Evolutionary conservation across 2,329 filamentous ascomycete genomes (phyloP), one percentile per base, ranked within the genome.

Genomic region (Colletotrichum truncatum): DNA sequence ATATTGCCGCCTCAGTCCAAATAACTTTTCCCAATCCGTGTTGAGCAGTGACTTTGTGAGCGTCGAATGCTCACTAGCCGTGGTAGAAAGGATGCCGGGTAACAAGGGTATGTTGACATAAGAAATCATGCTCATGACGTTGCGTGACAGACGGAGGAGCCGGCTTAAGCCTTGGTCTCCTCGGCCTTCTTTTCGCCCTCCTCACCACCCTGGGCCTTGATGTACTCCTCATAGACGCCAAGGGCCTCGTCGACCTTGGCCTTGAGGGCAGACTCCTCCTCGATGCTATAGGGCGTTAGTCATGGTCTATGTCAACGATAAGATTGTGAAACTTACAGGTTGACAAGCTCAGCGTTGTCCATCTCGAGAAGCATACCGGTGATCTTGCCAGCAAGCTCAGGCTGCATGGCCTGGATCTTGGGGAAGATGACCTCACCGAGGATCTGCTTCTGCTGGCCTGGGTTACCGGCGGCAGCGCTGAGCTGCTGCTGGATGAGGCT

Each of bases 321-420:
- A n/a, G n/a, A 14, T 16, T 5, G 2, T 9, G 51, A 52, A 70
- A 93, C 94, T 93, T 91, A 97, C 93, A 99, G 88, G 82, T 93
- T 93, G 77, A 99, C 87, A 73, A 99, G 86, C 85, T 99, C 96
- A 63, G 86, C 79, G 82, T 98, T 98, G 75, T 98, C 96, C 96
- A 99, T 99, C 88, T 99, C 96, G 74, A 99, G 84, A 74, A 99
- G 91, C 96, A 99, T 99, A 83, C 96, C 96, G 68, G 96, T 99
- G 80, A 99, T 98, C 91, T 99, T 99, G 78, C 96, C 96, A 68
- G 96, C 96, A 75, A 99, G 87, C 74, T 98, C 94, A 66, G 94
- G 92, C 85, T 99, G 96, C 82, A 97, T 91, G 72, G 89, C 89
- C 80, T 94, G 90, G 75, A 99, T 98, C 91, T 98, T 99, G 77